Base-by-base conservation (phyloP, 257 asterid genomes). In the Przewalskia tangutica region DNA sequence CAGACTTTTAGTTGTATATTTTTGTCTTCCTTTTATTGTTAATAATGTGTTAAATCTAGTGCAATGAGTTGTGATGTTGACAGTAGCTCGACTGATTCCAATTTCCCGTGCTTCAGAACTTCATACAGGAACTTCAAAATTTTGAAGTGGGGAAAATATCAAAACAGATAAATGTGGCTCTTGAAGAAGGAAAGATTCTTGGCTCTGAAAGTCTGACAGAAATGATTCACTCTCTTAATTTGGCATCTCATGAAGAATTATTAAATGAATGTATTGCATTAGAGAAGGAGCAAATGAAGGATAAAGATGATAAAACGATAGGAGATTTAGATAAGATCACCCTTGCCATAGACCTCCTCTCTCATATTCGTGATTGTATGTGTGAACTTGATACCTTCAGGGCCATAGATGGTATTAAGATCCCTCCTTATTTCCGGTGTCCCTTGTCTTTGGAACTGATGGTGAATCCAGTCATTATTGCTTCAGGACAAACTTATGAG, bases 401-500 rank as follows among this genome's bases (percentile, higher is more conserved):
- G 85, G 81, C 87, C 58, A 42, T 87, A 6, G 80, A 87, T 79
- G 95, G 95, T 34, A 79, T 87, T 84, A 89, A 77, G 82, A 85
- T 94, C 84, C 98, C 98, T 44, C 84, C 91, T 17, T 89, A 87
- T 82, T 96, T 92, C 85, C 87, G 88, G 50, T 96, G 99, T 77
- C 97, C 98, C 7, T 86, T 96, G 77, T 94, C 98, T 68, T 84
- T 91, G 86, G 97, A 89, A 81, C 85, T 94, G 82, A 93, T 96
- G 98, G 77, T 75, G 77, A 97, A 96, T 77, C 99, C 99, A 2
- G 99, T 96, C 56, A 94, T 91, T 77, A 91, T 96, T 87, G 93
- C 97, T 83, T 96, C 99, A 1, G 99, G 99, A 73, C 95, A 93
- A 86, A 96, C 98, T 32, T 96, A 87, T 58, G 98, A 96, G 84